A percentile compares a stretch with the other conserved stretches of the same genome.
Evolutionary conservation across 2,329 filamentous ascomycete species (phyloP).

Genomic region (Fusarium subglutinans): DNA sequence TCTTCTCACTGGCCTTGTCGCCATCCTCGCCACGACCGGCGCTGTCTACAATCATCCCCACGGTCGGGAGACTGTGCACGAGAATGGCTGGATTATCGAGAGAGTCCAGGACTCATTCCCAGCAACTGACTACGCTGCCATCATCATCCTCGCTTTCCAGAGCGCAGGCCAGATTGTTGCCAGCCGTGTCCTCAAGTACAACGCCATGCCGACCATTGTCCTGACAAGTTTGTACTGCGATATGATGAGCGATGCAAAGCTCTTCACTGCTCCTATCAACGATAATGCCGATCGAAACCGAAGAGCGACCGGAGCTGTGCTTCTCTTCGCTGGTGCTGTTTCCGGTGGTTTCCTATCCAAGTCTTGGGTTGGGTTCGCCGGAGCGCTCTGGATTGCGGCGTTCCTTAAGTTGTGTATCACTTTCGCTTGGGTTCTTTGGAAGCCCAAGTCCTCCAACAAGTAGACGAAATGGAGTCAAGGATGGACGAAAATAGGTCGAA

Average conservation of each 20-base stretch:
- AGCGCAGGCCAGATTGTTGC: slow-evolving; percentile 42
- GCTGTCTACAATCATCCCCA: slow-evolving; percentile 35
- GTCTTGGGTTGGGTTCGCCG: slow-evolving; percentile 41
- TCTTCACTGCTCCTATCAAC: slow-evolving; percentile 37
- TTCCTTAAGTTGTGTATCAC: slow-evolving; percentile 39
- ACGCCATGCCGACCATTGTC: slow-evolving; percentile 41
- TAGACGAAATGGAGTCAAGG: background rate
- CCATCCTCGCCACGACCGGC: slow-evolving; percentile 38
- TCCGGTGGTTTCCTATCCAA: slow-evolving; percentile 41
- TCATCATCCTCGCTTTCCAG: slow-evolving; percentile 40
- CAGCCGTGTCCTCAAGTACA: slow-evolving; percentile 41
- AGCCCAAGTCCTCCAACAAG: slow-evolving; percentile 24
- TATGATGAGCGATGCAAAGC: slow-evolving; percentile 41
- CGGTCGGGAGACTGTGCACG: slow-evolving; percentile 19
- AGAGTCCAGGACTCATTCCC: slow-evolving; percentile 37
- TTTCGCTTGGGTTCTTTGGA: slow-evolving; percentile 38
- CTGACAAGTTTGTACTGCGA: slow-evolving; percentile 43
- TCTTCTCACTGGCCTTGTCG: slow-evolving; percentile 38
- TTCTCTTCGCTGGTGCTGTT: slow-evolving; percentile 38
- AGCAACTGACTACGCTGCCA: slow-evolving; percentile 37
- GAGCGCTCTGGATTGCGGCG: slow-evolving; percentile 42
- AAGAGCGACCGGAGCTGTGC: slow-evolving; percentile 28
- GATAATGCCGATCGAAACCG: slow-evolving; percentile 41
- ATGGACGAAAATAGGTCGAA: background rate
- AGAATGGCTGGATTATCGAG: slow-evolving; percentile 35